Evolutionary conservation across 306 rosid genomes (phyloP).

Genomic region (Quercus variabilis): DNA sequence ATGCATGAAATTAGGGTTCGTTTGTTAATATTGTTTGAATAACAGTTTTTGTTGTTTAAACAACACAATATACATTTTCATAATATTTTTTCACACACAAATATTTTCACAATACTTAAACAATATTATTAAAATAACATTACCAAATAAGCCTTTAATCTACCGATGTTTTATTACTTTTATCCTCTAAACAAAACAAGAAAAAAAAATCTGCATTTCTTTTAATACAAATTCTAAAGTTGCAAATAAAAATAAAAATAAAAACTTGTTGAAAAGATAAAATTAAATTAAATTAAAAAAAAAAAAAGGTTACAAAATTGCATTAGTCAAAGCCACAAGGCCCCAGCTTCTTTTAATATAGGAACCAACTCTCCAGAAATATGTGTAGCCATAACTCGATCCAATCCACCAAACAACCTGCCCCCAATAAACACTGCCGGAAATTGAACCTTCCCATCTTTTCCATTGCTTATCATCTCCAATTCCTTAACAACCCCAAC

Average conservation of each 20-base stretch:
- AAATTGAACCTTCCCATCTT: constrained; percentile 27
- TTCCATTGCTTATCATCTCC: constrained; percentile 19
- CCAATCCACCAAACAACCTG: constrained; percentile 55
- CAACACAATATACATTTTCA: accelerated
- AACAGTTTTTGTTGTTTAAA: accelerated
- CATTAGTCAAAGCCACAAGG: constrained; percentile 54
- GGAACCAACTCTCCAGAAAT: constrained; percentile 71
- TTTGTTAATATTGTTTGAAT: too few species aligned
- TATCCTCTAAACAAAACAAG: background rate
- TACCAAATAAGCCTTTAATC: accelerated
- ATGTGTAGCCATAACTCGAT: constrained; percentile 64
- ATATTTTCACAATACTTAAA: accelerated
- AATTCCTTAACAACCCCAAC: constrained; percentile 27
- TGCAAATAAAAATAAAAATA: background rate
- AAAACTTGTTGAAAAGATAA: background rate
- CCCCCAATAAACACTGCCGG: constrained; percentile 64
- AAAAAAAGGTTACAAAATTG: background rate
- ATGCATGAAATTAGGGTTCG: too few species aligned
- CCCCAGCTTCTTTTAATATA: constrained; percentile 55
- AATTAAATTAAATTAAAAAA: background rate
- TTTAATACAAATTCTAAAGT: background rate
- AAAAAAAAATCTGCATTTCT: background rate
- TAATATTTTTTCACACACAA: accelerated
- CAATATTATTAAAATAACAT: accelerated
- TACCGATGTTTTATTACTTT: too few species aligned